Base-by-base conservation (phyloP, 106 monocot species). In the Phalaenopsis aphrodite region DNA sequence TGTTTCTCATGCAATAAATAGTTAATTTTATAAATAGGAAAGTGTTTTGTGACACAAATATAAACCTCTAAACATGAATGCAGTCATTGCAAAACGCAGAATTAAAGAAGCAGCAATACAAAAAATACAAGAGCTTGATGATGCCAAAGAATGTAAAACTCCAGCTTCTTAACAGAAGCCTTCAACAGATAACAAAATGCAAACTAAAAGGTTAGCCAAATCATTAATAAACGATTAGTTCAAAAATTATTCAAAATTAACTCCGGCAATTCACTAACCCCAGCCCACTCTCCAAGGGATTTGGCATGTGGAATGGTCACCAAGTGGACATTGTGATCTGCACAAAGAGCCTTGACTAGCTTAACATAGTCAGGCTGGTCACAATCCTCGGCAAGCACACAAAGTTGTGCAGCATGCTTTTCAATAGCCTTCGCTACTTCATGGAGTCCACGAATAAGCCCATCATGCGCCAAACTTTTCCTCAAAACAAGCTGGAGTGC, bases 381-480 rank as follows among this genome's bases (percentile, higher is more conserved):
- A 42, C 94, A 94, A 64, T 89, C 91, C 85, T 94, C 94, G 5
- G 94, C 94, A 66, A 94, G 83, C 16, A 94, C 69, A 52, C 94
- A 94, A 4, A 94, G 84, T 74, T 91, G 91, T 42, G 88, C 91
- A 16, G 78, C 84, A 75, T 91, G 91, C 81, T 91, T 91, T 83
- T 91, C 91, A 65, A 91, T 86, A 43, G 86, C 85, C 77, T 91
- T 91, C 42, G 91, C 91, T 45, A 30, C 88, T 78, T 91, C 91
- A 42, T 91, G 88, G 56, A 91, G 91, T 21, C 91, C 91, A 42
- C 91, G 86, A 19, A 84, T 74, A 64, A 91, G 84, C 1, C 91
- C 91, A 81, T 91, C 91, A 79, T 88, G 91, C 3, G 88, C 88
- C 81, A 88, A 64, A 5, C 88, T 84, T 56, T 91, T 91, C 83